Percentiles rank a stretch among this genome's conserved stretches.
Evolutionary conservation across 73 alveolate genomes (phyloP).

Genomic region (Breviolum minutum): DNA sequence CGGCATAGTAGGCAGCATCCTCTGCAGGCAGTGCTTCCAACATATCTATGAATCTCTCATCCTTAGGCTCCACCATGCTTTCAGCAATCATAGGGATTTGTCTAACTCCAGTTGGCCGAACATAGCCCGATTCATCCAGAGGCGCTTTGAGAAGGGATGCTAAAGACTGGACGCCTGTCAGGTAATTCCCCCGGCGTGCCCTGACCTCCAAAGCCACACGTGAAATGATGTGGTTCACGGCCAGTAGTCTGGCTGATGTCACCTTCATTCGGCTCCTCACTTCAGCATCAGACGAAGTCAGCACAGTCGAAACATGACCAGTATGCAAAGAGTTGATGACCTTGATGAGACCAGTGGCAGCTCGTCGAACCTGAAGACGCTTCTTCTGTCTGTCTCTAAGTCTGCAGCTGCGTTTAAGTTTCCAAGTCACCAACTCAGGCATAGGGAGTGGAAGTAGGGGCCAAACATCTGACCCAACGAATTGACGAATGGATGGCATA

Average conservation of each 20-base stretch:
- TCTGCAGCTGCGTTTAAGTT: background rate
- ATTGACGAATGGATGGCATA: background rate
- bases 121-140: background rate
- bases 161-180: constrained; percentile 19
- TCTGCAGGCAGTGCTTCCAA: background rate
- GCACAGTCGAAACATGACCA: background rate
- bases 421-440: background rate
- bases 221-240: background rate
- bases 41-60: background rate
- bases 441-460: background rate
- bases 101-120: background rate
- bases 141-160: background rate
- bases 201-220: background rate
- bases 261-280: background rate
- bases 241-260: background rate
- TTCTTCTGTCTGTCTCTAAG: background rate
- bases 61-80: background rate
- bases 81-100: background rate
- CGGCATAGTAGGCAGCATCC: background rate
- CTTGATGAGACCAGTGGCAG: background rate
- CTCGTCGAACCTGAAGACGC: background rate
- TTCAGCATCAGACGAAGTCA: background rate
- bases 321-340: background rate
- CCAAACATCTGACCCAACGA: background rate
- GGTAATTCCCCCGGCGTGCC: background rate